A percentile compares a stretch with the other conserved stretches of the same genome.
These are phyloP conservation scores for Fusarium illudens DNA, from an alignment of 2,329 filamentous ascomycete genomes.

Conservation along the genomic window DNA sequence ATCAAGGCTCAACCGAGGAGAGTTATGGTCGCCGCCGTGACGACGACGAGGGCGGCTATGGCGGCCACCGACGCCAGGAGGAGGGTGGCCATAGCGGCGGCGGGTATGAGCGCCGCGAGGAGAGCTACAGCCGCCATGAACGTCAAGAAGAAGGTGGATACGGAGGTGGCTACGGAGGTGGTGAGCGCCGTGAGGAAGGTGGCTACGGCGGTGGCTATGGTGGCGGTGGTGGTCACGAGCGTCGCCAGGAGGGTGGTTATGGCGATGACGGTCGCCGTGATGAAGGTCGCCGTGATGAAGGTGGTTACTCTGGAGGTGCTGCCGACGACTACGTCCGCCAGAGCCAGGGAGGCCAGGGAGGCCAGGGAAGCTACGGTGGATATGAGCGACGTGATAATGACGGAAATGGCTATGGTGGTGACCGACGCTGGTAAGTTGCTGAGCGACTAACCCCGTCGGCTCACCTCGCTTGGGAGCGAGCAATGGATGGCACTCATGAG, in stretches of 20 bases:
- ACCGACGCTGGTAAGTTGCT: constrained; percentile 36
- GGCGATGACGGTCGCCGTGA: constrained; percentile 42
- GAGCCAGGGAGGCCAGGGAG: no score
- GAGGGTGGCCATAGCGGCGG: constrained; percentile 34
- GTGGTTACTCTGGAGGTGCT: constrained; percentile 38
- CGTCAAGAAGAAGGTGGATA: constrained; percentile 27
- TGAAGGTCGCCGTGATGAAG: constrained; percentile 42
- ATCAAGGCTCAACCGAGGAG: constrained; percentile 48
- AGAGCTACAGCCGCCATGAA: constrained; percentile 29
- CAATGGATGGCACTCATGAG: not conserved
- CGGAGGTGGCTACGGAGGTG: constrained; percentile 32
- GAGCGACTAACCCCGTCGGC: not conserved
- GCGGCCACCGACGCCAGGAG: constrained; percentile 11
- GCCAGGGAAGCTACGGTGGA: constrained; percentile 24
- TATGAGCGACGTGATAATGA: constrained; percentile 21
- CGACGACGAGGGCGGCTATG: constrained; percentile 36
- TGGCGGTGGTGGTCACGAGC: constrained; percentile 16
- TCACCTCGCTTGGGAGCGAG: not conserved
- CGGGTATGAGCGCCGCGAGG: constrained; percentile 32
- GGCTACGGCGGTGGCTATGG: constrained; percentile 24
- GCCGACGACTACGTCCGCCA: constrained; percentile 38
- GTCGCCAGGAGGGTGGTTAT: constrained; percentile 35
- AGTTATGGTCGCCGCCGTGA: constrained; percentile 40
- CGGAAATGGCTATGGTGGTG: constrained; percentile 35
- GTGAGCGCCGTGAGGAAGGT: constrained; percentile 20